phyloP scores from a whole-genome alignment of 2,329 filamentous ascomycete species.

The Fusarium mundagurra region DNA sequence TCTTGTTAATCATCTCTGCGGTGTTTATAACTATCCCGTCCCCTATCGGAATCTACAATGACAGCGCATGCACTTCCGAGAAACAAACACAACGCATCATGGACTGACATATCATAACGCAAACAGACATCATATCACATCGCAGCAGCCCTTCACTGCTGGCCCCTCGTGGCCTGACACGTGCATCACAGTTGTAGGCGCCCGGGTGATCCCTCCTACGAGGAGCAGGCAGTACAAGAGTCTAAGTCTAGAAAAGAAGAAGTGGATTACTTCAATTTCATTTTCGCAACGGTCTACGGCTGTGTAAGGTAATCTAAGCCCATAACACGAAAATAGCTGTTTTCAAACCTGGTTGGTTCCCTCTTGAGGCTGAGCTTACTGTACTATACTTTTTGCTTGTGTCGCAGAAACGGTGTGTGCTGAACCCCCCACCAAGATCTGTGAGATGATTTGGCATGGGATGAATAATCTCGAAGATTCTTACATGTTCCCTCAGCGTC shows the following conservation, averaged over 20 bases:
- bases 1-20: background rate
- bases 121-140: conserved; percentile 1
- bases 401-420: background rate
- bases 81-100: background rate
- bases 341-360: conserved; percentile 21
- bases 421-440: conserved; percentile 7
- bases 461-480: conserved; percentile 28
- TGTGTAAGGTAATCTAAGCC: conserved; percentile 19
- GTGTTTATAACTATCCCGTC: background rate
- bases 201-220: conserved; percentile 24
- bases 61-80: background rate
- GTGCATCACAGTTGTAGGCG: conserved; percentile 43
- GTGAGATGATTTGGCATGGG: conserved; percentile 1
- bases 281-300: conserved; percentile 2
- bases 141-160: conserved; percentile 18
- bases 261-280: background rate
- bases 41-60: background rate
- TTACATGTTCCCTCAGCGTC: background rate
- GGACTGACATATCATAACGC: background rate
- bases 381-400: background rate
- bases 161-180: conserved; percentile 47
- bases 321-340: conserved; percentile 6
- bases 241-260: background rate
- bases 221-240: background rate
- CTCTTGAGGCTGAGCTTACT: conserved; percentile 11